Conservation (phyloP, 1,139 yeast genomes). For the Wickerhamomyces sp. region DNA sequence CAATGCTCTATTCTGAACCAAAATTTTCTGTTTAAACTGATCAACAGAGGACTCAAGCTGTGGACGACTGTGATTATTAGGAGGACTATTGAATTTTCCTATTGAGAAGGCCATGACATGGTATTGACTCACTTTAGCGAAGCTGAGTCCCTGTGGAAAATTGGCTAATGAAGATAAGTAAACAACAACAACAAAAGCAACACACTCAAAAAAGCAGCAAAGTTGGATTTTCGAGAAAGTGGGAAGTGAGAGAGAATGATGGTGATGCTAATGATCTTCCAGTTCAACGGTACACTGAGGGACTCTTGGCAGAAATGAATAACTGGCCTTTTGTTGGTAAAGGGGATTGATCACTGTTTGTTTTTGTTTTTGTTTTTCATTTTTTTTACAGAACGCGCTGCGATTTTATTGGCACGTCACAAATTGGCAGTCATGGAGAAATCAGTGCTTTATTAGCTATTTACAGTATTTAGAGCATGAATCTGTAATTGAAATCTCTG, state of each 20-base stretch:
- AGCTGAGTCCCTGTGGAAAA: neutral
- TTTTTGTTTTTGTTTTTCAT: no score
- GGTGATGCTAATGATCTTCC: no score
- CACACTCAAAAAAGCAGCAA: neutral
- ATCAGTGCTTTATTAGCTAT: no score
- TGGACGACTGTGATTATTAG: constrained; percentile 5
- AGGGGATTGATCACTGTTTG: no score
- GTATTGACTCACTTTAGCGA: neutral
- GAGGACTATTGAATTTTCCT: constrained; percentile 16
- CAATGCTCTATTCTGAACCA: constrained; percentile 45
- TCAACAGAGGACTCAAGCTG: constrained; percentile 8
- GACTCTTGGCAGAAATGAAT: no score
- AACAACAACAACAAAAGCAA: neutral
- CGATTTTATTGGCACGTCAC: no score
- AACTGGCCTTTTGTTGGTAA: no score
- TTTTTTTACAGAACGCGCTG: no score
- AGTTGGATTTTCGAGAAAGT: neutral
- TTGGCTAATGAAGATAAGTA: neutral
- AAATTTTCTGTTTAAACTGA: constrained; percentile 25
- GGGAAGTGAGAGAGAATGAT: no score
- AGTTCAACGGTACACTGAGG: no score
- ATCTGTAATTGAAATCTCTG: constrained; percentile 10
- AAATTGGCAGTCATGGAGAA: no score
- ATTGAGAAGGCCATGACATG: constrained; percentile 22
- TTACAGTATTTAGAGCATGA: neutral